These are phyloP conservation scores for Botrytis tulipae DNA, from an alignment of 2,329 filamentous ascomycete species.

Conservation along the genomic window DNA sequence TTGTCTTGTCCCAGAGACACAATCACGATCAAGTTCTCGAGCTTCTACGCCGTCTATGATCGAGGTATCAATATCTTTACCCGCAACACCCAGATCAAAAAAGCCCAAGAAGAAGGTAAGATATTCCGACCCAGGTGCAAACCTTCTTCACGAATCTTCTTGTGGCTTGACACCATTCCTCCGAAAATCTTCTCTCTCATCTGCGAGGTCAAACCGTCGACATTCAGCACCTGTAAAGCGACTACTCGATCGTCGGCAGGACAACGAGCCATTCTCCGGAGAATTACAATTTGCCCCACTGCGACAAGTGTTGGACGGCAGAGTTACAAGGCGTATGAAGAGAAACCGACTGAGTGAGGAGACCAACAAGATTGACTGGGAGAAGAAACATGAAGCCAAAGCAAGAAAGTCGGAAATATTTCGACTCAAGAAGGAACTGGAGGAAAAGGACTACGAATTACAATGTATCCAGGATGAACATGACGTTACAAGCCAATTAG, in stretches of 20 bases:
- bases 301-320: slow-evolving; percentile 55
- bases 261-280: slow-evolving; percentile 38
- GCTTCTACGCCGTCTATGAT: slow-evolving; percentile 26
- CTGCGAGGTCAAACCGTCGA: slow-evolving; percentile 44
- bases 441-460: slow-evolving; percentile 34
- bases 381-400: slow-evolving; percentile 45
- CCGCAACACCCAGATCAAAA: slow-evolving; percentile 33
- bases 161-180: slow-evolving; percentile 61
- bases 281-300: slow-evolving; percentile 50
- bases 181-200: slow-evolving; percentile 48
- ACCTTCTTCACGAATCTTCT: slow-evolving; percentile 37
- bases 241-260: slow-evolving; percentile 29
- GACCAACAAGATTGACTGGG: slow-evolving; percentile 52
- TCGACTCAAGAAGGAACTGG: slow-evolving; percentile 48
- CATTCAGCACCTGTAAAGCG: slow-evolving; percentile 45
- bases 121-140: slow-evolving; percentile 57
- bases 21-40: slow-evolving; percentile 26
- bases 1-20: slow-evolving; percentile 32
- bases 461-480: slow-evolving; percentile 35
- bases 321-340: slow-evolving; percentile 55
- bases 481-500: slow-evolving; percentile 35
- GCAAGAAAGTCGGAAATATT: slow-evolving; percentile 49
- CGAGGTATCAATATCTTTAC: slow-evolving; percentile 35
- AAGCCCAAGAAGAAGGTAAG: slow-evolving; percentile 51
- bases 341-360: slow-evolving; percentile 58